Percentiles rank a stretch among this genome's conserved stretches.
These are phyloP conservation scores for Arthonia radiata DNA, from an alignment of 495 filamentous ascomycete genomes.

Conservation along the genomic window DNA sequence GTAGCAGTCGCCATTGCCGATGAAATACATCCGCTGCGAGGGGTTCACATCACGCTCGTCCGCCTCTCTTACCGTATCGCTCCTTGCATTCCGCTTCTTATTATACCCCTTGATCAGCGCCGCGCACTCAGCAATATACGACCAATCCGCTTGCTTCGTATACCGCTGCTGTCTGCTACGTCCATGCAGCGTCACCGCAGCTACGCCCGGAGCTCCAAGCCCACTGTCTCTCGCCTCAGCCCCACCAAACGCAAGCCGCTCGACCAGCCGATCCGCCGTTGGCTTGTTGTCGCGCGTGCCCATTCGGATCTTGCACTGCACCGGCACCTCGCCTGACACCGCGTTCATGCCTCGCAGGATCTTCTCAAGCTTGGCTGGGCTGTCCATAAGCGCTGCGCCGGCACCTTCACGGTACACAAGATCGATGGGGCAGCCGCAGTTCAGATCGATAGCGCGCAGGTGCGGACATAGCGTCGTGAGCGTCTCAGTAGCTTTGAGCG, in stretches of 20 bases:
- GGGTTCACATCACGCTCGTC: conserved; percentile 35
- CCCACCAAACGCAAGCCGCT: conserved; percentile 60
- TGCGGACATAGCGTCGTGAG: conserved; percentile 51
- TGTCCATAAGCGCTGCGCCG: conserved; percentile 82
- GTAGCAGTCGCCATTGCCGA: conserved; percentile 91
- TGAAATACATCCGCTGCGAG: conserved; percentile 48
- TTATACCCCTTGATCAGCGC: conserved; percentile 60
- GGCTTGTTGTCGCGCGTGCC: conserved; percentile 59
- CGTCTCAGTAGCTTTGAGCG: conserved; percentile 63
- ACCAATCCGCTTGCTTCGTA: conserved; percentile 70
- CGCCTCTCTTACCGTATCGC: conserved; percentile 50
- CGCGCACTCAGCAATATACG: conserved; percentile 73
- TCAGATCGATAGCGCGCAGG: conserved; percentile 73
- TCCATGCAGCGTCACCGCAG: conserved; percentile 84
- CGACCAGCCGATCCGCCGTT: conserved; percentile 54
- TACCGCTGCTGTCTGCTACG: conserved; percentile 86
- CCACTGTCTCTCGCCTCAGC: conserved; percentile 32
- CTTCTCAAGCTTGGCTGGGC: conserved; percentile 59
- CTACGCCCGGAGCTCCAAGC: conserved; percentile 52
- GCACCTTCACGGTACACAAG: conserved; percentile 66
- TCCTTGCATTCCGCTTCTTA: conserved; percentile 25
- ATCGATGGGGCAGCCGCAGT: conserved; percentile 94
- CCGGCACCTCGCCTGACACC: conserved; percentile 64
- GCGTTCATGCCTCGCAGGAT: conserved; percentile 88
- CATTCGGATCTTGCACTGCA: conserved; percentile 85